Conservation (phyloP, 1,284 basidiomycete genomes). For the Athelia sp. region DNA sequence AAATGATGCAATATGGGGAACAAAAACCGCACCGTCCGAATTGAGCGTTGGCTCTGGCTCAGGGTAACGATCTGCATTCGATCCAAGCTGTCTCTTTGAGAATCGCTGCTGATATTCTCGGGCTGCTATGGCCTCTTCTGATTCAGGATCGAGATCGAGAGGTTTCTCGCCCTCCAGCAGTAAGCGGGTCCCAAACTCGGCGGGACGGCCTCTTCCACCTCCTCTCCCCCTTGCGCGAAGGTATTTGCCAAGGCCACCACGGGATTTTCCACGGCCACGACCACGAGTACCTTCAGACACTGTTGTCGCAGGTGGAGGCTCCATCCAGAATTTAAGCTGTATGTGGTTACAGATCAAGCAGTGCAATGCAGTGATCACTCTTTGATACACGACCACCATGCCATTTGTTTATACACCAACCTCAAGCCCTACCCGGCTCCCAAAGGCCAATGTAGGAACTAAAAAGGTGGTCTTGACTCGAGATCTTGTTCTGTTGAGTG, state of each 20-base stretch:
- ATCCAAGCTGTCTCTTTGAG: constrained; percentile 49
- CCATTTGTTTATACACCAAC: too few species aligned
- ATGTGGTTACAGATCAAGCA: too few species aligned
- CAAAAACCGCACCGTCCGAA: constrained; percentile 53
- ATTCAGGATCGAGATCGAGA: constrained; percentile 32
- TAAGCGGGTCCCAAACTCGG: constrained; percentile 56
- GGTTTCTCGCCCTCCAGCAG: constrained; percentile 52
- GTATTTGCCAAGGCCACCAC: constrained; percentile 70
- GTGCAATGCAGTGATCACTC: too few species aligned
- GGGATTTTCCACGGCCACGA: constrained; percentile 38
- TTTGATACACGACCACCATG: too few species aligned
- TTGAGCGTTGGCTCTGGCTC: constrained; percentile 62
- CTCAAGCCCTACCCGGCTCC: too few species aligned
- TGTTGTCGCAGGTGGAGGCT: too few species aligned
- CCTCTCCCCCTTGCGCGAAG: constrained; percentile 62
- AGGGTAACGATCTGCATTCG: constrained; percentile 67
- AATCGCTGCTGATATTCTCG: constrained; percentile 47
- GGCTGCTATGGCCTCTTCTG: constrained; percentile 37
- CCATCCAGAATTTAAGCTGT: too few species aligned
- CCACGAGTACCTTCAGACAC: background rate
- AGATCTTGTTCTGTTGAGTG: too few species aligned
- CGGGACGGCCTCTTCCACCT: constrained; percentile 51
- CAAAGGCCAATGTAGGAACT: too few species aligned
- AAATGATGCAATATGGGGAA: background rate
- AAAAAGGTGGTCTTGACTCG: too few species aligned